Evolutionary conservation across 2,329 filamentous ascomycete species (phyloP).

Genomic region (Botrytis hyacinthi): DNA sequence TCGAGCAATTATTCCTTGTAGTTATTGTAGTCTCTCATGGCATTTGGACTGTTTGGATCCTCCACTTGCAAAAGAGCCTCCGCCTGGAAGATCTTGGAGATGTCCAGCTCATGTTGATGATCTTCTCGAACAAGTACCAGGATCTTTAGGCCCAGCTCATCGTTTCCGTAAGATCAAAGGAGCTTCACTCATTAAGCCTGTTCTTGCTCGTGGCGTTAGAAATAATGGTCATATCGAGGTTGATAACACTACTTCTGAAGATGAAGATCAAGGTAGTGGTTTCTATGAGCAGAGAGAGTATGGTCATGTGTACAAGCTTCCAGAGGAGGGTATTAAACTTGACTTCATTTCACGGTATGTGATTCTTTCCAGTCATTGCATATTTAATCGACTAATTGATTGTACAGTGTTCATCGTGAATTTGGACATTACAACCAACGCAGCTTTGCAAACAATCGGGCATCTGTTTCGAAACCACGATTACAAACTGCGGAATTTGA

Average conservation of each 20-base stretch:
- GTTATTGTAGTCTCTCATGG: conserved; percentile 78
- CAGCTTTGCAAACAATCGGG: conserved; percentile 6
- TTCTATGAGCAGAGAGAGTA: conserved; percentile 60
- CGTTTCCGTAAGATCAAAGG: conserved; percentile 60
- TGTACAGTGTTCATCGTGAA: conserved; percentile 23
- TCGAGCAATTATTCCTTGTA: conserved; percentile 81
- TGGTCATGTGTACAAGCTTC: conserved; percentile 64
- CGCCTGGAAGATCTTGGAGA: conserved; percentile 72
- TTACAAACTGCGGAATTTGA: conserved; percentile 24
- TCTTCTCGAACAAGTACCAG: conserved; percentile 60
- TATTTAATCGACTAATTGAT: not conserved
- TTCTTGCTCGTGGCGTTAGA: conserved; percentile 60
- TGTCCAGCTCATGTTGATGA: conserved; percentile 87
- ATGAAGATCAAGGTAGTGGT: conserved; percentile 46
- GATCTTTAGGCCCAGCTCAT: conserved; percentile 57
- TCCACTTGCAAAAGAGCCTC: conserved; percentile 75
- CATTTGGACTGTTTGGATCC: conserved; percentile 91
- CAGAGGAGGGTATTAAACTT: conserved; percentile 62
- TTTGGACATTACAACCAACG: conserved; percentile 23
- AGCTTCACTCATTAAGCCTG: conserved; percentile 50
- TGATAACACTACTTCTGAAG: conserved; percentile 57
- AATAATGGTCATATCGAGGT: conserved; percentile 74
- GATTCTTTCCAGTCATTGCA: not conserved
- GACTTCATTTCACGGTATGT: conserved; percentile 69
- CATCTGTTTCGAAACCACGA: conserved; percentile 23